Evolutionary conservation across 805 yeast genomes (phyloP).

Genomic region (Metschnikowia drakensbergensis): DNA sequence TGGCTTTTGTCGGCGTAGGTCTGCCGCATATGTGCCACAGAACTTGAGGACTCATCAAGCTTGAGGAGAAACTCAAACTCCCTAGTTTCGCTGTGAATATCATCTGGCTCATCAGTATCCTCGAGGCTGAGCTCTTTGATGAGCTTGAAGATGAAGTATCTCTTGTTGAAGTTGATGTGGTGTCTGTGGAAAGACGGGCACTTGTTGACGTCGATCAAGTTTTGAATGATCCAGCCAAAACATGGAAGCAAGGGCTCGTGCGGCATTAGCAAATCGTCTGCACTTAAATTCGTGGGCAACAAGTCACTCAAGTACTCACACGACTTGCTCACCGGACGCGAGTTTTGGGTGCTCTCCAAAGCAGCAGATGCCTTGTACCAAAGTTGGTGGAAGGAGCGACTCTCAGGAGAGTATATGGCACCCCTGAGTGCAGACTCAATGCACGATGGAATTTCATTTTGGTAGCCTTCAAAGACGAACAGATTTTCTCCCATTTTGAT

Average conservation of each 20-base stretch:
- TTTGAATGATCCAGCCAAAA: conserved; percentile 85
- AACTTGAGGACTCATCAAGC: conserved; percentile 36
- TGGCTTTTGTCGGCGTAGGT: conserved; percentile 24
- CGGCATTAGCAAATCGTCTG: conserved; percentile 28
- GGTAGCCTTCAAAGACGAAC: conserved; percentile 38
- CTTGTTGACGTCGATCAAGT: conserved; percentile 57
- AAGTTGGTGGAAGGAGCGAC: conserved; percentile 59
- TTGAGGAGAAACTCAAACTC: conserved; percentile 53
- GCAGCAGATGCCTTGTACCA: conserved; percentile 61
- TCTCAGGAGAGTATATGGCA: conserved; percentile 76
- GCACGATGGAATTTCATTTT: conserved; percentile 63
- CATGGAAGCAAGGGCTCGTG: conserved; percentile 67
- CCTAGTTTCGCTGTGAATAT: conserved; percentile 28
- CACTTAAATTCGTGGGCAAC: conserved; percentile 27
- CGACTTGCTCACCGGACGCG: conserved; percentile 1
- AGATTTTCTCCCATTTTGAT: conserved; percentile 58
- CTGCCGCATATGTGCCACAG: conserved; percentile 36
- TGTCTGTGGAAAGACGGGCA: conserved; percentile 73
- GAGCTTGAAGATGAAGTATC: conserved; percentile 37
- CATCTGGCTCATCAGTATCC: conserved; percentile 25
- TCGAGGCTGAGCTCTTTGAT: conserved; percentile 38
- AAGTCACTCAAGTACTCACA: conserved; percentile 30
- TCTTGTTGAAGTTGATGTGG: conserved; percentile 80
- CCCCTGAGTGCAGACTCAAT: conserved; percentile 74
- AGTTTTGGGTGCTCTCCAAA: conserved; percentile 17